phyloP scores from a whole-genome alignment of 202 grass and related monocot species.

The Setaria viridis region DNA sequence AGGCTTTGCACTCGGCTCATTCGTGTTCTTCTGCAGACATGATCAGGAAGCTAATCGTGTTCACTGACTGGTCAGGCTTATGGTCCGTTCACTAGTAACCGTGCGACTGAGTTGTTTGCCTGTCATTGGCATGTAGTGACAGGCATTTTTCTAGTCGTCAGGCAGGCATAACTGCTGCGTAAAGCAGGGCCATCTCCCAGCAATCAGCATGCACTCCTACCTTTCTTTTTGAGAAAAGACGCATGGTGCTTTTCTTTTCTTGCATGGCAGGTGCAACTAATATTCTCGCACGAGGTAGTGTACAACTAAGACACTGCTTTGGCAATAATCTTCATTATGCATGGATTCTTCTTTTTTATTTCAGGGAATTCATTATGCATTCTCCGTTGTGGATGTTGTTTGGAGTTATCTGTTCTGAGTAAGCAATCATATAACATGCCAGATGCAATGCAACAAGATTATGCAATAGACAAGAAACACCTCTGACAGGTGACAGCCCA shows the following conservation, averaged over 20 bases:
- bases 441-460: not conserved
- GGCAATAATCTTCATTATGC: not conserved
- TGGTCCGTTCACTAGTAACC: not conserved
- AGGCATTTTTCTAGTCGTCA: not conserved
- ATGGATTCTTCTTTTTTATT: not conserved
- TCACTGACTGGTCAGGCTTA: not conserved
- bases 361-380: not conserved
- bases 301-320: conserved; percentile 28
- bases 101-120: not conserved
- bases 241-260: not conserved
- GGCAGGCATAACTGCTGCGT: not conserved
- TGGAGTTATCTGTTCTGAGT: not conserved
- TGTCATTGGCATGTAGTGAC: not conserved
- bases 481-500: no score
- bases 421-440: not conserved
- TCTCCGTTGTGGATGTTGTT: not conserved
- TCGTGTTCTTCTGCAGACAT: not conserved
- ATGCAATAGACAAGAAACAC: not conserved
- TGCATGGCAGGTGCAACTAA: conserved; percentile 40
- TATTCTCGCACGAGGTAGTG: conserved; percentile 22
- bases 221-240: conserved; percentile 29
- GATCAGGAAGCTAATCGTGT: not conserved
- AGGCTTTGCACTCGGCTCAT: not conserved
- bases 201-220: not conserved
- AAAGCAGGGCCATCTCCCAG: not conserved